A percentile compares a stretch with the other conserved stretches of the same genome.
These are phyloP conservation scores for Amphibolis antarctica DNA, from an alignment of 106 monocot genomes.

Conservation along the genomic window DNA sequence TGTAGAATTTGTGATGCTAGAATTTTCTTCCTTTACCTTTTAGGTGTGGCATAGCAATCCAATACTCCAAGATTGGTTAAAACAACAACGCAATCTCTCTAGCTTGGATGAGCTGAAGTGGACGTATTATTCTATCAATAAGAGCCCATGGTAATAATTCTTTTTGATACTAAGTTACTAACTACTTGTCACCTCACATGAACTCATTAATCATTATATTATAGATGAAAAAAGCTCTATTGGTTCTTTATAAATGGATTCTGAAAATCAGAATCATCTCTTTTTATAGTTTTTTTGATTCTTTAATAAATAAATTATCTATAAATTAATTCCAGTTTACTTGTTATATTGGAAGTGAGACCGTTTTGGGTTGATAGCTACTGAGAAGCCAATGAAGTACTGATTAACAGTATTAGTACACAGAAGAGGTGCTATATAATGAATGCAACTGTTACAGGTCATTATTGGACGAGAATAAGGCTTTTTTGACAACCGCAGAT, in stretches of 20 bases:
- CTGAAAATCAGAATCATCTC: no score
- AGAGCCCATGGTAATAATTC: constrained; percentile 77
- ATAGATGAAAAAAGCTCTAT: no score
- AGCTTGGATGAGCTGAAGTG: constrained; percentile 62
- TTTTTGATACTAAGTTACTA: not conserved
- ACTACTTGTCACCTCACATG: no score
- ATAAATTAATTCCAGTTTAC: no score
- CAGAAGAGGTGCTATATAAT: not conserved
- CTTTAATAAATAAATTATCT: no score
- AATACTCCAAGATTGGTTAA: constrained; percentile 82
- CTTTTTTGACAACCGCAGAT: constrained; percentile 89
- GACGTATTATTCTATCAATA: constrained; percentile 87
- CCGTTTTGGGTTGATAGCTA: no score
- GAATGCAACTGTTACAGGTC: constrained; percentile 42
- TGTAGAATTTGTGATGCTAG: not conserved
- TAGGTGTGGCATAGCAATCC: constrained; percentile 73
- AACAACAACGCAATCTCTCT: constrained; percentile 38
- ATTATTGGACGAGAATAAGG: constrained; percentile 68
- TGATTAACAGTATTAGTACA: no score
- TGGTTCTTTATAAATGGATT: no score
- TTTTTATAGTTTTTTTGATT: no score
- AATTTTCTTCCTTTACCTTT: constrained; percentile 2
- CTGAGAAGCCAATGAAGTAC: no score
- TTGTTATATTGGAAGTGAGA: no score
- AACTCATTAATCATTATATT: no score